Evolutionary conservation across 2,329 filamentous ascomycete genomes (phyloP).

Genomic region (Alternaria atra): DNA sequence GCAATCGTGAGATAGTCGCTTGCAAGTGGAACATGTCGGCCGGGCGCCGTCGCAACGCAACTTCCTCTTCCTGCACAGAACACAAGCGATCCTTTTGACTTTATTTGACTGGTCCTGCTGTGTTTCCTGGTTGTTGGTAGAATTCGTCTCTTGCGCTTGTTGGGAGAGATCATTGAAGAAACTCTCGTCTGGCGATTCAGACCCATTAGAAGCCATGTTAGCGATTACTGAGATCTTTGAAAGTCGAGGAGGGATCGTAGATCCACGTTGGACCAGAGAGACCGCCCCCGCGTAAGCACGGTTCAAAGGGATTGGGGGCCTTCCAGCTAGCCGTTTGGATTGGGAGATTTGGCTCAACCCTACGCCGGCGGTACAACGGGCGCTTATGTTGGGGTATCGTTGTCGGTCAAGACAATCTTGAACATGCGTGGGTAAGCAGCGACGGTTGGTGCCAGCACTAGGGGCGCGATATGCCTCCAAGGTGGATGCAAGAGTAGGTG

Average conservation of each 20-base stretch:
- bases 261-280: constrained; percentile 12
- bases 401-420: constrained; percentile 7
- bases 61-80: constrained; percentile 92
- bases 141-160: constrained; percentile 49
- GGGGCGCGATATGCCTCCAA: constrained; percentile 10
- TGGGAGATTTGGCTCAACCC: neutral
- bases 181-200: constrained; percentile 53
- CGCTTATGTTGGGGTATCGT: constrained; percentile 1
- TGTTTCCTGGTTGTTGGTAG: constrained; percentile 53
- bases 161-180: constrained; percentile 68
- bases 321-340: neutral
- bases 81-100: constrained; percentile 89
- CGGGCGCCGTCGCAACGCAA: constrained; percentile 86
- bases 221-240: constrained; percentile 7
- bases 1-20: constrained; percentile 84
- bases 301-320: constrained; percentile 2
- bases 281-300: constrained; percentile 31
- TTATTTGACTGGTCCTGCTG: constrained; percentile 56
- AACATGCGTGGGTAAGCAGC: constrained; percentile 17
- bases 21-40: constrained; percentile 88
- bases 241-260: constrained; percentile 15
- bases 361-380: constrained; percentile 7
- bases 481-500: neutral
- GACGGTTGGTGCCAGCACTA: constrained; percentile 12
- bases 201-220: constrained; percentile 42